Evolutionary conservation across 371 early-diverging fungal species (phyloP).

Genomic region (Mucor saturninus): DNA sequence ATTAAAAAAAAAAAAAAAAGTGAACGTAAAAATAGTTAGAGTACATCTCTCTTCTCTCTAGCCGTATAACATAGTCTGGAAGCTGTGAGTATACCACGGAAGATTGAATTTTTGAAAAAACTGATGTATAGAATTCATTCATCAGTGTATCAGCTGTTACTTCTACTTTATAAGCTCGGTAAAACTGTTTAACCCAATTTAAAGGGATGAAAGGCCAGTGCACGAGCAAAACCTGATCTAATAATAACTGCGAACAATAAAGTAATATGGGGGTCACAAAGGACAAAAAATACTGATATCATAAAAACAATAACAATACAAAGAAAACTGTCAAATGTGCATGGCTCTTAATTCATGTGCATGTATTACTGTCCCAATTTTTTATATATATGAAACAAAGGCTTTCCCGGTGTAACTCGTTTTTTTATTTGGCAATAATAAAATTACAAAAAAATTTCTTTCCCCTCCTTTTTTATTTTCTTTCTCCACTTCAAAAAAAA

Average conservation of each 20-base stretch:
- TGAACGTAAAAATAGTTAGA: no score
- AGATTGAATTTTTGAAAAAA: no score
- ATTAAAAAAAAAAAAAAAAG: no score
- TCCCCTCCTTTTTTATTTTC: neutral
- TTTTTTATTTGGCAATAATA: neutral
- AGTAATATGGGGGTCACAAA: neutral
- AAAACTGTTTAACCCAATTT: no score
- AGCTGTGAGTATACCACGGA: no score
- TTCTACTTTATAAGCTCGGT: no score
- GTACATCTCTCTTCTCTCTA: no score
- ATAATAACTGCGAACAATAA: neutral
- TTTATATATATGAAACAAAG: no score
- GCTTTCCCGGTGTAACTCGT: neutral
- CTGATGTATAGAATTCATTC: no score
- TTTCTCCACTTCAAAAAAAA: neutral
- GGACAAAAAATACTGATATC: neutral
- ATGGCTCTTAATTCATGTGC: neutral
- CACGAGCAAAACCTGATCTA: neutral
- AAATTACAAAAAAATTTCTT: neutral
- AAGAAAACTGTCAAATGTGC: neutral
- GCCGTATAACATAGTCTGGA: no score
- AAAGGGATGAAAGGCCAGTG: constrained; percentile 1
- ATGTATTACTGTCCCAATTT: no score
- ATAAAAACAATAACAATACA: neutral
- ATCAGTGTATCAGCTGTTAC: no score